These are phyloP conservation scores for Oryza officinalis DNA, from an alignment of 176 grass and related monocot species.

Conservation along the genomic window DNA sequence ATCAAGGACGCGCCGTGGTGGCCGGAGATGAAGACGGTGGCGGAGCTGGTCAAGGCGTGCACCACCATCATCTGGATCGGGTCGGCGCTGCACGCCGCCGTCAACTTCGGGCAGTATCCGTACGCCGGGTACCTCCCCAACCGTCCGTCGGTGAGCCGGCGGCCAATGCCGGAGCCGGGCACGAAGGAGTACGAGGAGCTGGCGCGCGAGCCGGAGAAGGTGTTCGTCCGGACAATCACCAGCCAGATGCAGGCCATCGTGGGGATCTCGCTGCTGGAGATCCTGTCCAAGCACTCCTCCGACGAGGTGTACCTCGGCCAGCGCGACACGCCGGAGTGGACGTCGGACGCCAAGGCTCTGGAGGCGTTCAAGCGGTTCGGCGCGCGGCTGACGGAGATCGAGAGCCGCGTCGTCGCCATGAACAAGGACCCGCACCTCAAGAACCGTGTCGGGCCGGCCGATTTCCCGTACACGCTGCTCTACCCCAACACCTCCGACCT, in stretches of 20 bases:
- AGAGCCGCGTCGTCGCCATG: conserved; percentile 8
- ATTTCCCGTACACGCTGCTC: conserved; percentile 41
- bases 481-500: conserved; percentile 49
- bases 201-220: conserved; percentile 43
- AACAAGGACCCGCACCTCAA: conserved; percentile 20
- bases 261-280: conserved; percentile 64
- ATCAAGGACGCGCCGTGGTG: conserved; percentile 64
- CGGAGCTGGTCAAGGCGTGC: conserved; percentile 56
- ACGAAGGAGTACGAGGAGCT: conserved; percentile 34
- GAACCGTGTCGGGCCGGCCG: conserved; percentile 38
- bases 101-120: conserved; percentile 63
- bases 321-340: conserved; percentile 60
- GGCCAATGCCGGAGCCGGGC: conserved; percentile 46
- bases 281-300: conserved; percentile 61
- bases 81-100: conserved; percentile 48
- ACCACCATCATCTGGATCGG: conserved; percentile 56
- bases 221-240: conserved; percentile 54
- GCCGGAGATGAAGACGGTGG: conserved; percentile 57
- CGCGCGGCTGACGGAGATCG: conserved; percentile 20
- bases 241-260: conserved; percentile 55
- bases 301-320: conserved; percentile 67
- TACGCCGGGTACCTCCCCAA: conserved; percentile 57
- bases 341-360: conserved; percentile 45
- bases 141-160: conserved; percentile 49
- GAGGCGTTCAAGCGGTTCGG: conserved; percentile 45